Base-by-base conservation (phyloP, 129 eudicot genomes). In the Escallonia rubra region DNA sequence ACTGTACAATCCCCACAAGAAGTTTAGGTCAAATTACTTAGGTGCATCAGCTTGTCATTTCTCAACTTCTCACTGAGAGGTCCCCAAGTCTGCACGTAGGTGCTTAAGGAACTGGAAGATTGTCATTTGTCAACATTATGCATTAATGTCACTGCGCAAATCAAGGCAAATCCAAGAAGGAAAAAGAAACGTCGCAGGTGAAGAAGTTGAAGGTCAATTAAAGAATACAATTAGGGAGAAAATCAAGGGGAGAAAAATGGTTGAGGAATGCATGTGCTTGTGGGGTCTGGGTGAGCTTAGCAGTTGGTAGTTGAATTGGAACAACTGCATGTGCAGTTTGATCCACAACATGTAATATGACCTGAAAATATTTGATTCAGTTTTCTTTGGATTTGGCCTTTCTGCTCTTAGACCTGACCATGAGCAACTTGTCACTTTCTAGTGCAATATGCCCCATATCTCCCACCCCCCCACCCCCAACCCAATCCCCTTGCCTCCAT, bases 351-450 rank as follows among this genome's bases (percentile, higher is more conserved):
- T 54, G 12, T 52, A 14, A 46, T 9, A 46, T 46, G 8, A 46
- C 34, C 34, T 23, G 34, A 23, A 23, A 46, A 46, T 46, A 54
- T 54, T 54, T 54, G 34, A 54, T 54, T 54, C 59, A 54, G 59
- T 54, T 54, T 23, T 23, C 34, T 23, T 23, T 23, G 34, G 34
- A 11, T 11, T 2, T 50, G 23, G 13, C 5, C 14, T 6, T 54
- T 16, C 3, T 8, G 23, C 13, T 54, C 12, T 54, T 54, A n/a
- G 11, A 5, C 55, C 55, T 50, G 55, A 4, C 55, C 55, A 4
- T 50, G 10, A n/a, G 13, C 11, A 79, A 47, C 34, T 42, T 61
- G 71, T 72, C 74, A 49, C 44, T 79, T 79, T 73, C 78, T 43
- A 65, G 43, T 13, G 9, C 8, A 14, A 41, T 16, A 50, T 74